phyloP scores from a whole-genome alignment of 345 rosid species.

The Trapa incisa region DNA sequence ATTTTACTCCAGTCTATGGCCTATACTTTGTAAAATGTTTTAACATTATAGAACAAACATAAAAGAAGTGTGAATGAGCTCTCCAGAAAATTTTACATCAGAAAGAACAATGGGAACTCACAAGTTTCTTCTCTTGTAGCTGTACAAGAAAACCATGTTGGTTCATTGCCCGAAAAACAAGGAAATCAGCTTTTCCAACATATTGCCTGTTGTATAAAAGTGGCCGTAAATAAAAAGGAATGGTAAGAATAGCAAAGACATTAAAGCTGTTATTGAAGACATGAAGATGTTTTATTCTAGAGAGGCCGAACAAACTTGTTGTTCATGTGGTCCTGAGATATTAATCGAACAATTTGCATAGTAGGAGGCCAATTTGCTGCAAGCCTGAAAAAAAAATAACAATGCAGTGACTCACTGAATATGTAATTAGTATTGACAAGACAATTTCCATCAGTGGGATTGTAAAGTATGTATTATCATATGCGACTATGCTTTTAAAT shows the following conservation, averaged over 20 bases:
- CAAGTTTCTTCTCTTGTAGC: constrained; percentile 96
- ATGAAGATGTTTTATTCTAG: background rate
- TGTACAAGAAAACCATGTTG: constrained; percentile 94
- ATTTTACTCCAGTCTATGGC: too few relatives aligned
- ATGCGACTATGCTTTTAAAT: background rate
- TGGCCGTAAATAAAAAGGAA: constrained; percentile 7
- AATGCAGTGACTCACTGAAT: background rate
- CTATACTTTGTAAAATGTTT: too few relatives aligned
- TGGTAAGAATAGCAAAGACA: constrained; percentile 4
- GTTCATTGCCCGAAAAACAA: constrained; percentile 91
- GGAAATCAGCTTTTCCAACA: constrained; percentile 91
- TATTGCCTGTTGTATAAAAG: constrained; percentile 55
- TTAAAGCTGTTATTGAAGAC: background rate
- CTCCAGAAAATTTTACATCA: background rate
- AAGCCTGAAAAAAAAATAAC: constrained; percentile 48
- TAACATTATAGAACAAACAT: too few relatives aligned
- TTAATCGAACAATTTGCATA: constrained; percentile 94
- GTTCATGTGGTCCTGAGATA: constrained; percentile 96
- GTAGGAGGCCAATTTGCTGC: constrained; percentile 92
- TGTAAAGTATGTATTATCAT: background rate
- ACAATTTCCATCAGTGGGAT: background rate
- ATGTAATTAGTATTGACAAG: background rate
- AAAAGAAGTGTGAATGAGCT: background rate
- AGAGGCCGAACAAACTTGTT: constrained; percentile 50
- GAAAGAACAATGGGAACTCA: constrained; percentile 20